Base-by-base conservation (phyloP, 1,139 yeast genomes). In the Arxiozyma telluris region DNA sequence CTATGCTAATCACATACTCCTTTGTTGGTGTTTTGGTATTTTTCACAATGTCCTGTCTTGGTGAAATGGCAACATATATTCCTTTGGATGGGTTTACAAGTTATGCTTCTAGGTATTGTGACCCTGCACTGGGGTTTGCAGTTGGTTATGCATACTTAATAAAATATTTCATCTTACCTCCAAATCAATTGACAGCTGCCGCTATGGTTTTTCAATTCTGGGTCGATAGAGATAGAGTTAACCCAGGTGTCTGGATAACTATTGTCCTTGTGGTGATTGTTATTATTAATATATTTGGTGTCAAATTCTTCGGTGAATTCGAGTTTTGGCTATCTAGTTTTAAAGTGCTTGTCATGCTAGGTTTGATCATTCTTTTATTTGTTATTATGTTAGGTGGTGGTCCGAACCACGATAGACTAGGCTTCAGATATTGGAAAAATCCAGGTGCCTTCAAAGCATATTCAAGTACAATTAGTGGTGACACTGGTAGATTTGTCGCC, bases 61-160 rank as follows among this genome's bases (percentile, higher is more conserved):
- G 91, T 50, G 93, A 84, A 70, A 81, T 85, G 73, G 87, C 89
- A n/a, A 76, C 89, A 18, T 83, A 78, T 62, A 75, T 82, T 54
- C 90, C 90, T 21, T 72, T 84, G 61, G 85, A 83, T 64, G 89
- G 89, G 39, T 84, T 83, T 67, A 81, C 88, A 34, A 84, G 86
- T 61, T 84, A 83, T 65, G 81, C 86, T 55, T 76, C 80, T 52
- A 74, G 90, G 57, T 84, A 82, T 62, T 81, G 80, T 55, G 89
- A 84, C 61, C 84, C 83, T 42, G 80, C 88, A 5, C 74, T 84
- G 52, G 91, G 90, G 1, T 84, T 83, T 68, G 89, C 89, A 2
- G 84, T 86, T 64, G 91, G 90, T 55, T 82, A 82, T 65, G 76
- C 77, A 23, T 84, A 84, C 68, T 74, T 81, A 60, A 75, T 80